Evolutionary conservation across 2,329 filamentous ascomycete genomes (phyloP), one percentile per base, ranked within the genome.

Genomic region (Apiospora koreana): DNA sequence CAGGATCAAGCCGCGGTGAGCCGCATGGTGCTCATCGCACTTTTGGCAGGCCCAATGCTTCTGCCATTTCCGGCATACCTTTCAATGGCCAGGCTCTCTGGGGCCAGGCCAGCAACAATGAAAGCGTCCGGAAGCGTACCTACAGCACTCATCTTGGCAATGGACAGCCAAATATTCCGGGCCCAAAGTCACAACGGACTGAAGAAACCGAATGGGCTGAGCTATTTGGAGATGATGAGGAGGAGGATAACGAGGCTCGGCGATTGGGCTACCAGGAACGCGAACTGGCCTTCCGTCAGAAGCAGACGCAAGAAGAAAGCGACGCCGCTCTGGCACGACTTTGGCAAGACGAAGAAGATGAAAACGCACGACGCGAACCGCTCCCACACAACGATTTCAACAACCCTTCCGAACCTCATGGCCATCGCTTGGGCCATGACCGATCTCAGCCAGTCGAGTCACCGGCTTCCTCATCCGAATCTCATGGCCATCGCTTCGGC

Each of bases 241-340:
- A 76, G n/a, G 74, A 75, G 16, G 68, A 74, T 10, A 58, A 72
- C 80, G 28, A 76, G 16, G 69, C 73, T 38, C 80, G 79, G 72
- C 74, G 84, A 58, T 73, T 78, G 12, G 73, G 81, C 68, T 81
- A 83, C 35, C 78, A 79, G 68, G 80, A 79, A 48, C 74, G 78
- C 68, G 80, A 78, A 46, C 78, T 79, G 42, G 80, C 79, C 66
- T 73, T 28, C 21, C 70, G 65, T 16, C 35, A 25, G 42, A 69
- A 45, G 16, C 69, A 68, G 70, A 38, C 64, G 28, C 70, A 68
- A 45, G 70, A 71, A 43, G 68, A 69, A 25, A 64, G 62, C 16
- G 68, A 71, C 72, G 71, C 74, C 68, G 48, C 68, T 14, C 48
- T 74, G 16, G 72, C 78, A 73, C 42, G 64, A 68, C 25, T 46